Evolutionary conservation across 306 rosid genomes (phyloP), one percentile per base, ranked within the genome.

Genomic region (Sicyos edulis): DNA sequence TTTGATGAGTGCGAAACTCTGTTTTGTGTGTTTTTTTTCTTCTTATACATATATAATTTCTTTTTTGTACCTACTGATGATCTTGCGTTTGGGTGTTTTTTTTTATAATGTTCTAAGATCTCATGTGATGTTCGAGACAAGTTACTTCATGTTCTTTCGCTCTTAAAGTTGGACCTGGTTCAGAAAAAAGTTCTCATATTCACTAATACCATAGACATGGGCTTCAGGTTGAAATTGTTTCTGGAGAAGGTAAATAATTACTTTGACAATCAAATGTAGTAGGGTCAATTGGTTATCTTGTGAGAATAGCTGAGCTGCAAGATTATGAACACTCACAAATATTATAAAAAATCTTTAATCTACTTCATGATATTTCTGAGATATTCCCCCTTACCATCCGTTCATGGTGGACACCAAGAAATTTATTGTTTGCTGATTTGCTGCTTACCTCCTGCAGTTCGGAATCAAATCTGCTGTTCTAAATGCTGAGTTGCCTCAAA

Each of bases 401-500:
- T 63, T 24, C 69, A 0, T 17, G 52, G 52, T 63, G 71, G 24
- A 10, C 19, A 42, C 56, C 13, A 22, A 34, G 16, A 47, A 21
- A 13, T 76, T 53, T 32, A 20, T 50, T 37, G 8, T 52, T 76
- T 14, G 21, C 34, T 57, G 62, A 50, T 61, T 60, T 50, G 49
- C 52, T 74, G 12, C 40, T 74, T 70, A 58, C 22, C 63, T 74
- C 54, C 21, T 84, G 75, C 82, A 91, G 97, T 93, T 93, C 85
- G 97, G 99, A 69, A 87, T 93, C 26, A 91, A 83, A 80, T 87
- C 96, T 79, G 97, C 99, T 82, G 89, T 93, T 79, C 83, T 93
- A 68, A 93, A 93, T 86, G 91, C 97, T 7, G 97, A 91, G 86
- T 81, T 93, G 85, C 99, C 99, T 8, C 99, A 91, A 80, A 91